Base-by-base conservation (phyloP, 257 asterid genomes). In the Perilla frutescens region DNA sequence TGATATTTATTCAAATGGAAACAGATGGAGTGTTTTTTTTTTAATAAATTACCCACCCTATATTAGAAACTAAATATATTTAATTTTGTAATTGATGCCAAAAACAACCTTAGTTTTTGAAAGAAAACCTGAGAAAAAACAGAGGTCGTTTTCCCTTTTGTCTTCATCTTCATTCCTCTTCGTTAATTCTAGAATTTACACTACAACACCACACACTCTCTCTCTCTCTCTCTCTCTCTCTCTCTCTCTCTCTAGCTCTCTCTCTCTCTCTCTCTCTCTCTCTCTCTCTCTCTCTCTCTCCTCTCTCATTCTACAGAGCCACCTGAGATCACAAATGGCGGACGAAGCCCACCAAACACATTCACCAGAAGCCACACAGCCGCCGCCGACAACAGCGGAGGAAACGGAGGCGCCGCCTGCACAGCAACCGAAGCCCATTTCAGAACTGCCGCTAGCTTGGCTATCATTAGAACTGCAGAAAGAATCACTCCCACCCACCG, bases 371-470 rank as follows among this genome's bases (percentile, higher is more conserved):
- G 62, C 76, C 62, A 51, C 66, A 29, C 81, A 37, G 48, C 83
- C 66, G 36, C 87, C 82, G 50, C 77, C 37, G 40, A 8, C 79
- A 51, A 6, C 79, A 58, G 45, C 63, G 53, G 83, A 76, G 62
- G 77, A 76, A 20, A 39, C 78, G 4, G 76, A 49, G n/a, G 20
- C 79, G 6, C 73, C 79, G 8, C 59, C 82, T 12, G 66, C 64
- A 0, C 59, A 57, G 36, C 74, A 31, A 7, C 74, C 55, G 55
- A 78, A 79, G 56, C 45, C 73, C 8, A 62, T 29, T 0, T 8
- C 74, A 3, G 91, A 81, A 29, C 87, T 93, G 62, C 96, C 85
- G 39, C 87, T 88, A 50, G 96, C 96, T 6, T 81, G 85, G 26
- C 80, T 71, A 6, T 81, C 72, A 6, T 71, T 68, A 6, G 87